Evolutionary conservation across 2,329 filamentous ascomycete genomes (phyloP).

Genomic region (Claviceps spartinae): DNA sequence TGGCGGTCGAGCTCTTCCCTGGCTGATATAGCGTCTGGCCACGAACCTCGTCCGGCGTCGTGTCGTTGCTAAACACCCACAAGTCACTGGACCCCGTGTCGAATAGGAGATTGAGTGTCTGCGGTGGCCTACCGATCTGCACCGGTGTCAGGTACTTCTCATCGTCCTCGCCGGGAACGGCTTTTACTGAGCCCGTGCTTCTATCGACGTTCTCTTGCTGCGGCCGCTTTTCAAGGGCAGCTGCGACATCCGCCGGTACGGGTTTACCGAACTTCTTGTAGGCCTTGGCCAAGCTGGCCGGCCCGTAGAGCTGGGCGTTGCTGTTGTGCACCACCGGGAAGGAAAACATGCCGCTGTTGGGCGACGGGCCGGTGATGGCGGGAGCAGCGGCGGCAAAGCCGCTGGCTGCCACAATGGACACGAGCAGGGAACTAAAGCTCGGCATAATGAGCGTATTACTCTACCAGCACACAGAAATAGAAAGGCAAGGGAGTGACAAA

Average conservation of each 20-base stretch:
- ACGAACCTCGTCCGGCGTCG: conserved; percentile 18
- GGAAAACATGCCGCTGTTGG: neutral
- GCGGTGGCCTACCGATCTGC: conserved; percentile 10
- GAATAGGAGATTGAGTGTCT: conserved; percentile 10
- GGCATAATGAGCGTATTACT: conserved; percentile 7
- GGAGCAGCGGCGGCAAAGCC: conserved; percentile 7
- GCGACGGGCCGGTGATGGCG: neutral
- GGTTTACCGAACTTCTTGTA: conserved; percentile 4
- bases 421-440: conserved; percentile 10
- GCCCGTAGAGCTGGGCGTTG: conserved; percentile 6
- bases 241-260: too few species aligned
- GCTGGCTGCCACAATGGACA: conserved; percentile 9
- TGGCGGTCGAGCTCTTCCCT: conserved; percentile 22
- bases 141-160: conserved; percentile 8
- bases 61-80: conserved; percentile 29
- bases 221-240: neutral
- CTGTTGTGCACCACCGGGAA: conserved; percentile 6
- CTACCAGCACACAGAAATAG: too few species aligned
- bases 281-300: conserved; percentile 8
- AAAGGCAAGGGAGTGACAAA: too few species aligned
- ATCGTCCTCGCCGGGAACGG: conserved; percentile 6
- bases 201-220: neutral
- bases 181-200: conserved; percentile 6
- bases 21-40: conserved; percentile 29
- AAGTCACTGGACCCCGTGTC: conserved; percentile 16